Conservation (phyloP, 495 filamentous ascomycete genomes). For the Pseudomonodictys pantanalensis region DNA sequence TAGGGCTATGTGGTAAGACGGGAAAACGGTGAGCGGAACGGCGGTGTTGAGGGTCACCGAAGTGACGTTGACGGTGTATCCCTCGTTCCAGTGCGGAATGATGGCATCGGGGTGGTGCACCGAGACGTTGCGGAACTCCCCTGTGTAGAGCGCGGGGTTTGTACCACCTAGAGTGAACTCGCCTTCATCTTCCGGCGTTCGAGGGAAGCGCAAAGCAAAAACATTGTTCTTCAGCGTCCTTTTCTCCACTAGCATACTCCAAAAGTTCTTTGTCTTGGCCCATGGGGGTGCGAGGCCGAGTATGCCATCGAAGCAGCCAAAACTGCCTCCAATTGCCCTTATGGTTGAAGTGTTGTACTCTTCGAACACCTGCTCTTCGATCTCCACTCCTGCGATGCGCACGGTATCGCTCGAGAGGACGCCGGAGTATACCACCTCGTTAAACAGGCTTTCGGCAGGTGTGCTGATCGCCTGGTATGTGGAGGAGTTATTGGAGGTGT, state of each 20-base stretch:
- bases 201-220: neutral
- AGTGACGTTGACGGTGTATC: neutral
- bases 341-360: neutral
- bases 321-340: too few relatives aligned
- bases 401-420: neutral
- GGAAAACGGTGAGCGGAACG: neutral
- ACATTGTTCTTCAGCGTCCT: neutral
- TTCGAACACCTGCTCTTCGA: neutral
- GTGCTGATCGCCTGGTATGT: neutral
- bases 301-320: neutral
- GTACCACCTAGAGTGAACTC: constrained; percentile 5
- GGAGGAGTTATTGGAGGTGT: neutral
- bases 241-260: neutral
- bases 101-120: neutral
- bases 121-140: neutral
- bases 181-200: neutral
- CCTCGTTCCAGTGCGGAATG: neutral
- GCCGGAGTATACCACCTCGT: neutral
- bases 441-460: neutral
- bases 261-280: neutral
- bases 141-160: neutral
- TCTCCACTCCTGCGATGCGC: neutral
- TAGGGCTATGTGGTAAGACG: neutral
- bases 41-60: neutral
- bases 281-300: constrained; percentile 2